Conservation (phyloP, 176 grass and related monocot genomes). For the Rhynchospora breviuscula region DNA sequence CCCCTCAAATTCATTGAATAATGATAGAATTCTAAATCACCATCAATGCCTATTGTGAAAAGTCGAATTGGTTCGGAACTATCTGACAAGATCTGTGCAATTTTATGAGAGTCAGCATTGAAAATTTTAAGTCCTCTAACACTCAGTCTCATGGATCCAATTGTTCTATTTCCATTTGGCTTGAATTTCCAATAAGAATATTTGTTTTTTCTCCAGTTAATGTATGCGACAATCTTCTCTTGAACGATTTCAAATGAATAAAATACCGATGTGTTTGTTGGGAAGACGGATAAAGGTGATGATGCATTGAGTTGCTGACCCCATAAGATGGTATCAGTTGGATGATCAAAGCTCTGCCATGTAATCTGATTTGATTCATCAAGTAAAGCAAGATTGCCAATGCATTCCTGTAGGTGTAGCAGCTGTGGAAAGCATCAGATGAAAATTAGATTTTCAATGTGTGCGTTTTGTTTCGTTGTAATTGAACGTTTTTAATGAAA, state of each 20-base stretch:
- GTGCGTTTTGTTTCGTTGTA: not conserved
- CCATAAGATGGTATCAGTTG: slow-evolving; percentile 36
- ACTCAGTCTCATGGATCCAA: slow-evolving; percentile 21
- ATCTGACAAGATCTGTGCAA: slow-evolving; percentile 22
- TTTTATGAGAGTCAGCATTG: slow-evolving; percentile 21
- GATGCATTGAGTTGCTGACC: slow-evolving; percentile 31
- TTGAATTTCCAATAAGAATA: slow-evolving; percentile 61
- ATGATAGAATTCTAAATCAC: slow-evolving; percentile 34
- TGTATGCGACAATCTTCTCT: slow-evolving; percentile 41
- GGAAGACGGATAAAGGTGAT: not conserved
- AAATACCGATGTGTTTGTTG: slow-evolving; percentile 5
- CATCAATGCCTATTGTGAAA: slow-evolving; percentile 22
- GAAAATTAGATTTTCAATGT: slow-evolving; percentile 1
- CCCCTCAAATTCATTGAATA: not conserved
- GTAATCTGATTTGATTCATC: slow-evolving; percentile 33
- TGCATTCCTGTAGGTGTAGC: slow-evolving; percentile 32
- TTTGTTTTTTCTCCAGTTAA: slow-evolving; percentile 33
- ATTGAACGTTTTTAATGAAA: not conserved
- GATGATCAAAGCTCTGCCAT: slow-evolving; percentile 56
- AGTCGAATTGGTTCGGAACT: not conserved
- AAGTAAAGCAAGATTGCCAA: slow-evolving; percentile 45
- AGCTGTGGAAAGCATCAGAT: slow-evolving; percentile 25
- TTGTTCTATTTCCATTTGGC: slow-evolving; percentile 12
- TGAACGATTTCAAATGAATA: slow-evolving; percentile 53
- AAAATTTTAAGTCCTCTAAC: slow-evolving; percentile 33